Evolutionary conservation across 768 basidiomycete genomes (phyloP).

Genomic region (Boletus reticuloceps): DNA sequence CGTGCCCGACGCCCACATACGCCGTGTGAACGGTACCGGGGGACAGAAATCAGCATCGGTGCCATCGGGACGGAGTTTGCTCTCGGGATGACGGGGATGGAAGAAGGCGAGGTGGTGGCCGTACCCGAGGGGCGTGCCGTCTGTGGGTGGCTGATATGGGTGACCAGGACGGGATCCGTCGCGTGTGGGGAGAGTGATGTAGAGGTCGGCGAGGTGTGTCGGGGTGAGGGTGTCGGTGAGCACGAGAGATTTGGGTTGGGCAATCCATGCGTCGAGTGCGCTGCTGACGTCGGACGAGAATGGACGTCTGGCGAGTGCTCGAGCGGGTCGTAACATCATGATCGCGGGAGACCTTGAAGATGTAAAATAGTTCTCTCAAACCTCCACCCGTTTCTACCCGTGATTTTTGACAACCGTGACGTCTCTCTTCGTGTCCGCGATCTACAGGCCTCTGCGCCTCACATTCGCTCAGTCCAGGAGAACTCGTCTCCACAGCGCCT

Average conservation of each 20-base stretch:
- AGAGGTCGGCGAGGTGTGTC: constrained; percentile 63
- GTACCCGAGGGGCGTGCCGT: constrained; percentile 44
- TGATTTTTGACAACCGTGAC: constrained; percentile 10
- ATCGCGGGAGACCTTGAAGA: too few relatives aligned
- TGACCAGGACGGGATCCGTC: constrained; percentile 47
- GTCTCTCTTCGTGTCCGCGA: constrained; percentile 9
- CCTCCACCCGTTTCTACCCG: too few relatives aligned
- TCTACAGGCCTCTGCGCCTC: constrained; percentile 31
- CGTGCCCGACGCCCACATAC: constrained; percentile 82
- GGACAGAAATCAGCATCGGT: constrained; percentile 73
- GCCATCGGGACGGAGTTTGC: constrained; percentile 58
- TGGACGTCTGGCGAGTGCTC: not conserved
- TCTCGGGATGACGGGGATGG: constrained; percentile 60
- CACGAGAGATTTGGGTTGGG: constrained; percentile 42
- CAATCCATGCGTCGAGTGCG: constrained; percentile 54
- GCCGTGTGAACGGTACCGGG: constrained; percentile 65
- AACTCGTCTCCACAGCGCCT: not conserved
- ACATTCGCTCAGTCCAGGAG: constrained; percentile 3
- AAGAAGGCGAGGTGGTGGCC: constrained; percentile 79
- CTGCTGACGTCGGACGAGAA: constrained; percentile 13
- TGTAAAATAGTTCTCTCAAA: too few relatives aligned
- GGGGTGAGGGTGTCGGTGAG: constrained; percentile 49
- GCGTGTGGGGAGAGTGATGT: constrained; percentile 69
- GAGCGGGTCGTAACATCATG: not conserved
- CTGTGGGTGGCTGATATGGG: constrained; percentile 40